A percentile compares a stretch with the other conserved stretches of the same genome.
Evolutionary conservation across 2,329 filamentous ascomycete genomes (phyloP).

Genomic region (Diaporthe caulivora): DNA sequence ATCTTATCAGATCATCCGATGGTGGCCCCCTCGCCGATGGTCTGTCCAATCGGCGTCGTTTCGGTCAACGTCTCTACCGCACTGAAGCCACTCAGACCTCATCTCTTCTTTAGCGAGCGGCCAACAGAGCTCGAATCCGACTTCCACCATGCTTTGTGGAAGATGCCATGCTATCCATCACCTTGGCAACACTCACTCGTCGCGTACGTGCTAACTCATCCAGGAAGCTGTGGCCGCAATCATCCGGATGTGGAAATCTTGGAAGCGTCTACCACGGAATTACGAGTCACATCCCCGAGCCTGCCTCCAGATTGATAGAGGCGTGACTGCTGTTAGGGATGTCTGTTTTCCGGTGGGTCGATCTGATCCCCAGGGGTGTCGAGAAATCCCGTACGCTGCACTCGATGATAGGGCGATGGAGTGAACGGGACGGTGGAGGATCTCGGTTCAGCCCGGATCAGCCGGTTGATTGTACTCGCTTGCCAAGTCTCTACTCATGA

Average conservation of each 20-base stretch:
- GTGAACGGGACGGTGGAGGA: background rate
- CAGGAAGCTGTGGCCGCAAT: slow-evolving; percentile 2
- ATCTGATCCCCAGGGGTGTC: background rate
- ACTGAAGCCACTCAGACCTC: background rate
- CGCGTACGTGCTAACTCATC: background rate
- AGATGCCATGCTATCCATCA: background rate
- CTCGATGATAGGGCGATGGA: background rate
- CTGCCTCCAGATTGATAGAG: background rate
- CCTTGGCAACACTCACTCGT: background rate
- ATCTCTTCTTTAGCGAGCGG: slow-evolving; percentile 7
- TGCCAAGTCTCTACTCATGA: background rate
- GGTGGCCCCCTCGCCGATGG: background rate
- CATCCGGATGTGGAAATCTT: background rate
- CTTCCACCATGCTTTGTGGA: background rate
- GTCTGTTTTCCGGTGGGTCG: slow-evolving; percentile 10
- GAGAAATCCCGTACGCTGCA: background rate
- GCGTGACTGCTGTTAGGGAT: background rate
- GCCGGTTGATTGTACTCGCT: background rate
- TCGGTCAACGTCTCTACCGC: slow-evolving; percentile 7
- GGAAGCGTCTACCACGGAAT: slow-evolving; percentile 4
- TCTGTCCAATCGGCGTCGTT: slow-evolving; percentile 32
- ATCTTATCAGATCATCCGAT: slow-evolving; percentile 39
- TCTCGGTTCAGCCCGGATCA: slow-evolving; percentile 4
- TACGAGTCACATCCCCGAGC: background rate
- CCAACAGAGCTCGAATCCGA: slow-evolving; percentile 31